A percentile compares a stretch with the other conserved stretches of the same genome.
These are phyloP conservation scores for Chenopodium quinoa DNA, from an alignment of 148 eudicot species.

Conservation along the genomic window DNA sequence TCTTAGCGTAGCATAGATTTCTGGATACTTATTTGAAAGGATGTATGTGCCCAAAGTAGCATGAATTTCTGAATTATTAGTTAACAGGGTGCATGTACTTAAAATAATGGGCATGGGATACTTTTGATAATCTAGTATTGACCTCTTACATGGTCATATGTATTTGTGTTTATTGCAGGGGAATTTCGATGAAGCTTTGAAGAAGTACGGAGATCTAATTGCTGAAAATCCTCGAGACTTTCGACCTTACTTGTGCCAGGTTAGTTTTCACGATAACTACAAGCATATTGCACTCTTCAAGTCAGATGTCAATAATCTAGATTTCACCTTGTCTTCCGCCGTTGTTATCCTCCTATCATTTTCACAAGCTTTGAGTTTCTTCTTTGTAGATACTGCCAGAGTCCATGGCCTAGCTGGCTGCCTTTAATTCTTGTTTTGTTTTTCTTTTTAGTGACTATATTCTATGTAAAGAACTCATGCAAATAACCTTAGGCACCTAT, in stretches of 20 bases:
- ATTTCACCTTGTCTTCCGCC: neutral
- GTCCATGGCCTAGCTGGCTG: neutral
- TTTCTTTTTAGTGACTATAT: neutral
- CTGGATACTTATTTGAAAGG: neutral
- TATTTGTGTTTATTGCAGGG: conserved; percentile 50
- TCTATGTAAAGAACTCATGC: neutral
- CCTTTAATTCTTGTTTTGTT: neutral
- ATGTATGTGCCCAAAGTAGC: neutral
- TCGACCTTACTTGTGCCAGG: conserved; percentile 97
- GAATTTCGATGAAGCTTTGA: conserved; percentile 75
- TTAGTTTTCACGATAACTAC: neutral
- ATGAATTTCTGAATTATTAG: neutral
- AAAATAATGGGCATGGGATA: neutral
- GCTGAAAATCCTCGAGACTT: conserved; percentile 88
- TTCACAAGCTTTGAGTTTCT: neutral
- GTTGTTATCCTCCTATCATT: neutral
- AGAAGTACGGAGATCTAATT: conserved; percentile 52
- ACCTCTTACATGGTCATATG: neutral
- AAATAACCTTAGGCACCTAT: neutral
- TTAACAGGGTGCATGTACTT: neutral
- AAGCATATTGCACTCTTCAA: neutral
- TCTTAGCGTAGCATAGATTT: neutral
- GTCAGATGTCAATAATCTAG: neutral
- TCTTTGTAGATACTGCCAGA: neutral
- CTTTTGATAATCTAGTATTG: too few relatives aligned